Evolutionary conservation across 2,329 filamentous ascomycete genomes (phyloP).

Genomic region (Plenodomus lindquistii): DNA sequence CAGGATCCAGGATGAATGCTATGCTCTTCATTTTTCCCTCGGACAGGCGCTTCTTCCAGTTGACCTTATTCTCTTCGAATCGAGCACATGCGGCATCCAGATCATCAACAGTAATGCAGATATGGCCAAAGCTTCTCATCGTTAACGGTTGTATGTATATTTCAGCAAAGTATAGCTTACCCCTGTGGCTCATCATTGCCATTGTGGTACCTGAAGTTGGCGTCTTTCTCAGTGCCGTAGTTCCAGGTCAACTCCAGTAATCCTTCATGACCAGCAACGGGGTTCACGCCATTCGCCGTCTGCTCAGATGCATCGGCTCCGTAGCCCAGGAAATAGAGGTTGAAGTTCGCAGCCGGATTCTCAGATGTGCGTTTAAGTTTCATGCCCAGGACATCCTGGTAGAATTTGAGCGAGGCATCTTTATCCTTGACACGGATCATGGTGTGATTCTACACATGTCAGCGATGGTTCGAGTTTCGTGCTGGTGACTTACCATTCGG

Average conservation of each 20-base stretch:
- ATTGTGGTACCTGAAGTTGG: slow-evolving; percentile 83
- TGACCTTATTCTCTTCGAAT: slow-evolving; percentile 79
- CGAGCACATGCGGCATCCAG: slow-evolving; percentile 84
- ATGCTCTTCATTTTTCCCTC: slow-evolving; percentile 92
- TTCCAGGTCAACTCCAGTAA: slow-evolving; percentile 89
- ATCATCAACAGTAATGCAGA: slow-evolving; percentile 86
- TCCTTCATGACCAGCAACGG: slow-evolving; percentile 73
- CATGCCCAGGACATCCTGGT: slow-evolving; percentile 86
- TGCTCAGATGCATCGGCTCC: slow-evolving; percentile 52
- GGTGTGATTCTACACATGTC: slow-evolving; percentile 69
- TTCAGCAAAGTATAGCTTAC: not conserved
- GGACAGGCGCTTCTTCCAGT: slow-evolving; percentile 94
- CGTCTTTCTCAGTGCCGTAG: slow-evolving; percentile 81
- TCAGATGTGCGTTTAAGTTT: slow-evolving; percentile 73
- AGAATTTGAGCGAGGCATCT: slow-evolving; percentile 53
- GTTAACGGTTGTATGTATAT: not conserved
- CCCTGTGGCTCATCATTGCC: slow-evolving; percentile 91
- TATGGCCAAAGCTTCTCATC: slow-evolving; percentile 70
- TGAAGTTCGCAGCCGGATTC: slow-evolving; percentile 73
- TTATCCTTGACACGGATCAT: slow-evolving; percentile 88
- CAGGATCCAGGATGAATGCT: slow-evolving; percentile 75
- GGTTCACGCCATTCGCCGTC: slow-evolving; percentile 60
- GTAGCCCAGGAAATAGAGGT: slow-evolving; percentile 92
- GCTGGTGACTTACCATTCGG: slow-evolving; percentile 56
- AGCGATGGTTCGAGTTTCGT: slow-evolving; percentile 3